Conservation (phyloP, 73 alveolate genomes). For the Durusdinium trenchii region DNA sequence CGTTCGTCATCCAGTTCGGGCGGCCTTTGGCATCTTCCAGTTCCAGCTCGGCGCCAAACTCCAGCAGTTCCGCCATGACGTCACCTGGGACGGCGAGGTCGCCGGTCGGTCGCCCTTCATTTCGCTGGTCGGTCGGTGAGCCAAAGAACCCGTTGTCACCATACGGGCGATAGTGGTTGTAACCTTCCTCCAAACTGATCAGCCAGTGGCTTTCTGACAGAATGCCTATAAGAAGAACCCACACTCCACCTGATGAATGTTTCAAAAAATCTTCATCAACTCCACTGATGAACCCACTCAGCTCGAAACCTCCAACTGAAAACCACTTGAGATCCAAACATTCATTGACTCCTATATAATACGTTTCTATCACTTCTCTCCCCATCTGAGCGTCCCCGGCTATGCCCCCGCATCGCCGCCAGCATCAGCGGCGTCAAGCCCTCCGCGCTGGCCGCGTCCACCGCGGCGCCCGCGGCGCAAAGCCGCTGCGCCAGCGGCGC, state of each 20-base stretch:
- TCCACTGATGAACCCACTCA: neutral
- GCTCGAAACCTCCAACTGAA: too few species aligned
- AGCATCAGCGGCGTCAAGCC: conserved; percentile 54
- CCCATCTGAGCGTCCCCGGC: neutral
- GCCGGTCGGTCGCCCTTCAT: too few species aligned
- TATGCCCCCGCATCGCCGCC: conserved; percentile 69
- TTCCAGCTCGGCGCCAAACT: conserved; percentile 73
- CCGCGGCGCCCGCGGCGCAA: conserved; percentile 49
- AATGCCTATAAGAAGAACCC: too few species aligned
- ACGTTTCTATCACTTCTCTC: neutral
- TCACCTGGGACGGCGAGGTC: conserved; percentile 29
- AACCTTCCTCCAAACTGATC: too few species aligned
- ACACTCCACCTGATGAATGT: too few species aligned
- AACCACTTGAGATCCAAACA: neutral
- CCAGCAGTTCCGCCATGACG: conserved; percentile 77
- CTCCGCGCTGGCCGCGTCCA: neutral
- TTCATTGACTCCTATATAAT: neutral
- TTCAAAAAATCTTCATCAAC: too few species aligned
- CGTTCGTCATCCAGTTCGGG: too few species aligned
- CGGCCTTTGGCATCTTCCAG: conserved; percentile 46
- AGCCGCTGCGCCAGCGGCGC: neutral
- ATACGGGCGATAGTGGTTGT: too few species aligned
- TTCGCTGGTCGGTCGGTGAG: too few species aligned
- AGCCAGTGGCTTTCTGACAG: too few species aligned
- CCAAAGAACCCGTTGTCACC: too few species aligned